Percentiles rank a stretch among this genome's conserved stretches.
Conservation (phyloP, 2,329 filamentous ascomycete species). For the Aureobasidium leucospermi region DNA sequence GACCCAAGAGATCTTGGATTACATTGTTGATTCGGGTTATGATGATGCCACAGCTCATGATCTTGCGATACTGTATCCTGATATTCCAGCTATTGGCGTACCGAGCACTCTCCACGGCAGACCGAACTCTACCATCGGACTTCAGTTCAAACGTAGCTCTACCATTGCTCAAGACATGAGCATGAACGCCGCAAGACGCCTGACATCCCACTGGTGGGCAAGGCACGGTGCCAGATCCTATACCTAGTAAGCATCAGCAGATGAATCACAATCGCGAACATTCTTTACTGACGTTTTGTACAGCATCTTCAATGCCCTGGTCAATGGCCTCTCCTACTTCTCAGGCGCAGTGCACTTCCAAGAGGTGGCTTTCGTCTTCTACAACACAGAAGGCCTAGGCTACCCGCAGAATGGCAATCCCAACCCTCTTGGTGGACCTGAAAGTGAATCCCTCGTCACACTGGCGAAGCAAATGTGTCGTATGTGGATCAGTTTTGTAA, state of each 20-base stretch:
- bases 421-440: slow-evolving; percentile 19
- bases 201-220: slow-evolving; percentile 19
- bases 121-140: slow-evolving; percentile 18
- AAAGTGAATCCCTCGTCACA: slow-evolving; percentile 30
- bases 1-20: slow-evolving; percentile 19
- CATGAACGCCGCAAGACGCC: slow-evolving; percentile 18
- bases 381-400: slow-evolving; percentile 44
- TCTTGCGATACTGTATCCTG: slow-evolving; percentile 27
- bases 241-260: slow-evolving; percentile 26
- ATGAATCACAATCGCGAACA: too few relatives aligned
- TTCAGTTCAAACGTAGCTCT: slow-evolving; percentile 20
- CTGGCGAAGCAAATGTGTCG: slow-evolving; percentile 43
- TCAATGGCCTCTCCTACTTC: slow-evolving; percentile 23
- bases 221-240: slow-evolving; percentile 22
- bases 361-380: slow-evolving; percentile 49
- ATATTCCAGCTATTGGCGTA: slow-evolving; percentile 22
- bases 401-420: slow-evolving; percentile 33
- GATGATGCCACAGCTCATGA: slow-evolving; percentile 30
- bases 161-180: slow-evolving; percentile 20
- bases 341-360: slow-evolving; percentile 35
- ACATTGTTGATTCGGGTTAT: slow-evolving; percentile 17
- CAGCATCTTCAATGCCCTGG: slow-evolving; percentile 36
- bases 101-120: slow-evolving; percentile 19
- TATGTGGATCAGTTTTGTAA: slow-evolving; percentile 48
- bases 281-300: neutral